Percentiles rank a stretch among this genome's conserved stretches.
Conservation (phyloP, 1,284 basidiomycete genomes). For the Boletus sp. region DNA sequence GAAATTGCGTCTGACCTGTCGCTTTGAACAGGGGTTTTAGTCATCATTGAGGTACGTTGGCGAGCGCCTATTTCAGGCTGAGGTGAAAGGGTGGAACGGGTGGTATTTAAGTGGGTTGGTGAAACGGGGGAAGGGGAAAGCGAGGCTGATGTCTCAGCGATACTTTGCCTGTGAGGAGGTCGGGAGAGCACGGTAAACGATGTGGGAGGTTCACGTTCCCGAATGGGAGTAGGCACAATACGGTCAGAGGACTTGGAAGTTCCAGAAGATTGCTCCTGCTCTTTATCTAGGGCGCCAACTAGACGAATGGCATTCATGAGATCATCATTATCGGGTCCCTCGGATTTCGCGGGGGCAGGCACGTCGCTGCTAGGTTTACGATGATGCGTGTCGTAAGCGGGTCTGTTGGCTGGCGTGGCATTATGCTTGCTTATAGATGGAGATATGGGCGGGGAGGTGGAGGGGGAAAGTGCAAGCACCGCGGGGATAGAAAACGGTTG, state of each 20-base stretch:
- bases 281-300: constrained; percentile 27
- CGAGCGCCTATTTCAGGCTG: constrained; percentile 19
- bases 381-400: constrained; percentile 9
- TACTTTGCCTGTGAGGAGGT: constrained; percentile 39
- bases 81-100: not conserved
- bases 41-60: constrained; percentile 10
- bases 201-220: constrained; percentile 54
- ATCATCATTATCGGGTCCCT: constrained; percentile 26
- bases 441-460: constrained; percentile 21
- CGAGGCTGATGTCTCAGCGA: constrained; percentile 12
- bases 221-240: constrained; percentile 63
- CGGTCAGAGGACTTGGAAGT: constrained; percentile 19
- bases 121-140: constrained; percentile 14
- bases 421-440: constrained; percentile 13
- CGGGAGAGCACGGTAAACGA: constrained; percentile 68
- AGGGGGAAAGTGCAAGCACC: constrained; percentile 22
- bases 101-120: constrained; percentile 1
- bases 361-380: constrained; percentile 19
- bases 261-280: constrained; percentile 12
- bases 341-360: constrained; percentile 7
- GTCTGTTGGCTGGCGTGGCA: not conserved
- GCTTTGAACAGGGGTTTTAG: constrained; percentile 8
- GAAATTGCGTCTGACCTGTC: constrained; percentile 30
- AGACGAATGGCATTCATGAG: constrained; percentile 32
- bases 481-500: constrained; percentile 32